Conservation (phyloP, 192 early-diverging fungal species). For the Backusella mclennaniae region DNA sequence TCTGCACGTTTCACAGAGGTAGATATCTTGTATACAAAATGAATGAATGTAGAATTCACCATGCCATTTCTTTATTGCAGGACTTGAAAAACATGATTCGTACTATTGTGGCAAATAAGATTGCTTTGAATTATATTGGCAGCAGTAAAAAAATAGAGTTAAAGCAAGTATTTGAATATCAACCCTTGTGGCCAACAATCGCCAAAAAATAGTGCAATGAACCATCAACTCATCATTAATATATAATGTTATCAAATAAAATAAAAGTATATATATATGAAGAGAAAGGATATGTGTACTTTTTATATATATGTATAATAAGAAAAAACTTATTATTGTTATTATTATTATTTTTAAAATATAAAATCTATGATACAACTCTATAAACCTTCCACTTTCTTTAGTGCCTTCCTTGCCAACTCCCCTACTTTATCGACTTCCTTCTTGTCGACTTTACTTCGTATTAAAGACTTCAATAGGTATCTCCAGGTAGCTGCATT, state of each 20-base stretch:
- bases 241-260: not conserved
- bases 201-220: not conserved
- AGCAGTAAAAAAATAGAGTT: not conserved
- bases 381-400: not conserved
- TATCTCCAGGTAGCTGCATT: conserved; percentile 31
- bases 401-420: not conserved
- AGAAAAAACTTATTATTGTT: not conserved
- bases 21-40: not conserved
- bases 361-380: not conserved
- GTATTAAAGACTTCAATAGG: conserved; percentile 24
- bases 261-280: not conserved
- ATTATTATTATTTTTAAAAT: not conserved
- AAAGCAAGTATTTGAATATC: conserved; percentile 27
- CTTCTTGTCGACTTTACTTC: conserved; percentile 23
- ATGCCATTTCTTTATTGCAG: conserved; percentile 3
- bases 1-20: conserved; percentile 25
- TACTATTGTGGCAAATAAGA: conserved; percentile 30
- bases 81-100: conserved; percentile 25
- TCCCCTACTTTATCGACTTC: conserved; percentile 25
- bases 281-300: not conserved
- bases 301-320: not conserved
- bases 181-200: conserved; percentile 28
- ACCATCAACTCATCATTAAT: too few relatives aligned
- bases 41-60: too few relatives aligned
- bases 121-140: conserved; percentile 5